A percentile compares a stretch with the other conserved stretches of the same genome.
Conservation (phyloP, 2,329 filamentous ascomycete species). For the Ascochyta viciae-villosae region DNA sequence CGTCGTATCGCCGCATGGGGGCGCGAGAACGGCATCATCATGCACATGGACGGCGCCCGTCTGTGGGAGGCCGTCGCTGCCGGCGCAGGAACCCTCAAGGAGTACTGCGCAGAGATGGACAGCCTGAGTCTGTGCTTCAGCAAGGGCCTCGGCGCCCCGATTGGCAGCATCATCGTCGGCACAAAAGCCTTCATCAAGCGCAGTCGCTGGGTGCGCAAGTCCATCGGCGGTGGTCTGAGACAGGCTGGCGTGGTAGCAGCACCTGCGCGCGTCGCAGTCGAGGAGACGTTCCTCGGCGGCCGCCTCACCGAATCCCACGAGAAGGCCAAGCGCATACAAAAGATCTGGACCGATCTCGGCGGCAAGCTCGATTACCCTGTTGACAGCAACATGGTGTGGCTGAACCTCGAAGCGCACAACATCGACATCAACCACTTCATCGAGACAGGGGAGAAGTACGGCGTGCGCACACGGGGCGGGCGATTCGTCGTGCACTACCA, state of each 20-base stretch:
- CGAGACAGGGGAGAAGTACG: conserved; percentile 62
- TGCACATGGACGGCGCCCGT: conserved; percentile 81
- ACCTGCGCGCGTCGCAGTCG: conserved; percentile 76
- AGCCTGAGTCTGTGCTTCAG: conserved; percentile 80
- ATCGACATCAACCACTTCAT: conserved; percentile 62
- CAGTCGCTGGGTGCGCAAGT: conserved; percentile 79
- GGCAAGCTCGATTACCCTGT: conserved; percentile 73
- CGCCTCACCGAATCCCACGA: conserved; percentile 67
- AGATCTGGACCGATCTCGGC: conserved; percentile 72
- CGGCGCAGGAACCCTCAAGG: conserved; percentile 69
- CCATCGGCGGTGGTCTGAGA: conserved; percentile 78
- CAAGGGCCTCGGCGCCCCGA: conserved; percentile 82
- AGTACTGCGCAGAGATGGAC: conserved; percentile 74
- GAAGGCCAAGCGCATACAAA: conserved; percentile 67
- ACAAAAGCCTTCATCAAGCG: conserved; percentile 66
- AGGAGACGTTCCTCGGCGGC: conserved; percentile 78
- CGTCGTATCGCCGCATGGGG: conserved; percentile 73
- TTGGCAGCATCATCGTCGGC: conserved; percentile 76
- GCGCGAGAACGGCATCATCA: conserved; percentile 65
- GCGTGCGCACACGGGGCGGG: conserved; percentile 63
- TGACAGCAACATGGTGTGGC: conserved; percentile 93
- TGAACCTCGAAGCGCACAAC: conserved; percentile 71
- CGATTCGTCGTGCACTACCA: conserved; percentile 76
- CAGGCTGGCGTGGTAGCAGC: conserved; percentile 80
- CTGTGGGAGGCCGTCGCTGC: conserved; percentile 82